phyloP scores from a whole-genome alignment of 805 yeast species.

The Kodamaea lidongshanica region DNA sequence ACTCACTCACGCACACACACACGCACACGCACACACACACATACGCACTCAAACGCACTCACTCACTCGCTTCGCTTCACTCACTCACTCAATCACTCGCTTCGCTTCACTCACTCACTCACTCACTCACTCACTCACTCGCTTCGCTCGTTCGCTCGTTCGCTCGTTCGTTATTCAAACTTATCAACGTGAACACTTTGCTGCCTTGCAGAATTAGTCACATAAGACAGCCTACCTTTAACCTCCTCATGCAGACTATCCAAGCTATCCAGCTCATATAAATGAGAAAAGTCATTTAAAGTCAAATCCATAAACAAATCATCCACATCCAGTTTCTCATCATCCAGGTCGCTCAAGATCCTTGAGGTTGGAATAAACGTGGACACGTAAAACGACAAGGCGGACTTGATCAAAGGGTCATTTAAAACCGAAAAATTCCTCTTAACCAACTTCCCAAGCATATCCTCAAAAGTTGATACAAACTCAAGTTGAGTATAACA shows the following conservation, averaged over 20 bases:
- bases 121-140: too few relatives aligned
- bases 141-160: too few relatives aligned
- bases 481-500: conserved; percentile 24
- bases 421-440: conserved; percentile 7
- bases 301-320: conserved; percentile 6
- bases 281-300: conserved; percentile 13
- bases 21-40: too few relatives aligned
- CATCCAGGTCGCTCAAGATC: not conserved
- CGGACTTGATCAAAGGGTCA: conserved; percentile 19
- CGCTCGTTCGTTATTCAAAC: too few relatives aligned
- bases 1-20: too few relatives aligned
- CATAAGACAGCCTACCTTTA: too few relatives aligned
- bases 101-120: too few relatives aligned
- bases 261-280: conserved; percentile 14
- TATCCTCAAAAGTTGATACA: conserved; percentile 14
- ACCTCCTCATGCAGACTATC: too few relatives aligned
- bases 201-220: conserved; percentile 19
- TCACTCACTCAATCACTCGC: too few relatives aligned
- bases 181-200: conserved; percentile 31
- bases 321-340: not conserved
- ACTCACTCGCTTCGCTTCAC: too few relatives aligned
- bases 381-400: conserved; percentile 16
- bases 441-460: conserved; percentile 16
- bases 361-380: conserved; percentile 14
- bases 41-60: too few relatives aligned